Base-by-base conservation (phyloP, 78 protist genomes). In the Dictyostelium firmibasis region DNA sequence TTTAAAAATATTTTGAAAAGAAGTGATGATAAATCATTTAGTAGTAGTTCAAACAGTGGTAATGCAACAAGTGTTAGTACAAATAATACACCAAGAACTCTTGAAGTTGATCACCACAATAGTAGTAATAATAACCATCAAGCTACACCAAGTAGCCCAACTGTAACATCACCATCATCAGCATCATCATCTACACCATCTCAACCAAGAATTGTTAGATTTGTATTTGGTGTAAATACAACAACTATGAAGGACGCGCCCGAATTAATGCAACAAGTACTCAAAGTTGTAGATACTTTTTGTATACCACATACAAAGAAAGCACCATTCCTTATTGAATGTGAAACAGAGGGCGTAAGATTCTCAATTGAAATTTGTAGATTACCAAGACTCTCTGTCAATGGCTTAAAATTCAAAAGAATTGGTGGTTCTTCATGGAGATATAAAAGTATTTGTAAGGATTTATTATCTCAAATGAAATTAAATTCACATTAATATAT, bases 141-240 rank as follows among this genome's bases (percentile, higher is more conserved):
- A 25, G 70, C 50, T 81, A 47, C 69, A 41, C 1, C 47, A 27
- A 81, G 29, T n/a, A 57, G 67, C 67, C 31, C 62, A 81, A 33
- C 14, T 35, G 36, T 79, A 79, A 44, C 83, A 36, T 14, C 57
- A 33, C 38, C 92, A 76, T 14, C 57, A 33, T 20, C 92, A 76
- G 14, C 92, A 13, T 75, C 92, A 76, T 27, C 74, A 64, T 25
- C 27, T 9, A 35, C 72, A 75, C 84, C 1, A 50, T 38, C 64
- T 7, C 91, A 84, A 64, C 96, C 96, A 50, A 93, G 96, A 83
- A 72, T 81, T n/a, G 92, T 93, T 72, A 93, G 96, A 76, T 93
- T 93, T 72, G 96, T 86, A 57, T 93, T 93, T 75, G 92, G 96
- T 62, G 85, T 85, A 3, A 77, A 93, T 25, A 93, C 96, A 5